Evolutionary conservation across 192 early-diverging fungal species (phyloP).

Genomic region (Mortierella antarctica): DNA sequence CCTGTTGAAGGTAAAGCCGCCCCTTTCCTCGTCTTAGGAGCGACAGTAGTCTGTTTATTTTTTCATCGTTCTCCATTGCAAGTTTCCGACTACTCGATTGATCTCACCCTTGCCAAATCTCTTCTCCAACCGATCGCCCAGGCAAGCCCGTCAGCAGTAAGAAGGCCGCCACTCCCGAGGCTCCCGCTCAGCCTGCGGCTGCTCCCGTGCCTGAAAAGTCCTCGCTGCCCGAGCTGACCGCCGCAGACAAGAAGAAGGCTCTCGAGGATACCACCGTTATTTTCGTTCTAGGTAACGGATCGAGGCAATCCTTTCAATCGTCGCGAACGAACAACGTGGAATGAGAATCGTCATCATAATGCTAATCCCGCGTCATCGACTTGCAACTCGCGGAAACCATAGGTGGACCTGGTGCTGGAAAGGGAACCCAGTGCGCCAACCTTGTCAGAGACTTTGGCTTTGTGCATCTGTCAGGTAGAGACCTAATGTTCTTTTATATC

Average conservation of each 20-base stretch:
- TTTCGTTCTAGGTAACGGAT: constrained; percentile 80
- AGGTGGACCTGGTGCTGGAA: constrained; percentile 89
- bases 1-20: constrained; percentile 38
- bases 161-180: constrained; percentile 9
- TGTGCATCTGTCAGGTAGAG: constrained; percentile 89
- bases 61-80: background rate
- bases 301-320: background rate
- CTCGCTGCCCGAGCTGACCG: constrained; percentile 10
- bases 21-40: background rate
- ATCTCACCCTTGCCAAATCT: background rate
- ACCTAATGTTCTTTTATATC: background rate
- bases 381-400: background rate
- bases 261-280: constrained; percentile 77
- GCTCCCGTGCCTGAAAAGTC: constrained; percentile 3
- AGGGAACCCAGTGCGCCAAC: constrained; percentile 95
- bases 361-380: too few relatives aligned
- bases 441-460: constrained; percentile 92
- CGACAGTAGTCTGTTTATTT: background rate
- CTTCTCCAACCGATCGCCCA: background rate
- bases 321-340: background rate
- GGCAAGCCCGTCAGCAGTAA: constrained; percentile 4
- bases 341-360: too few relatives aligned
- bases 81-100: background rate
- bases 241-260: constrained; percentile 31
- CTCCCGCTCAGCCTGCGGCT: background rate